Percentiles rank a stretch among this genome's conserved stretches.
Conservation (phyloP, 192 early-diverging fungal genomes). For the Podila epigama region DNA sequence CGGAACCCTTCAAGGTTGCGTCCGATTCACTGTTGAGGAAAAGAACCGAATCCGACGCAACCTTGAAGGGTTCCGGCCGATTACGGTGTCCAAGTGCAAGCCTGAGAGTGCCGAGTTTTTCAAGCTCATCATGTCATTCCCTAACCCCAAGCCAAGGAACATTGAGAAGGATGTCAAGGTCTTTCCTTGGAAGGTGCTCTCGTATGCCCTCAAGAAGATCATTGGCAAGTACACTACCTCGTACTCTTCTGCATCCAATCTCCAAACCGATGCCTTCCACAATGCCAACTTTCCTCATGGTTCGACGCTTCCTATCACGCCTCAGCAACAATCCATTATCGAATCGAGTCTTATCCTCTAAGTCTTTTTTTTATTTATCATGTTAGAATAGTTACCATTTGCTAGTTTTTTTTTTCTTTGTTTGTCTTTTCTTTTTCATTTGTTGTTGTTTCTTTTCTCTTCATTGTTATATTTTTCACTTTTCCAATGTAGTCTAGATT, state of each 20-base stretch:
- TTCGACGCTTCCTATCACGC: constrained; percentile 32
- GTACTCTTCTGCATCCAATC: constrained; percentile 53
- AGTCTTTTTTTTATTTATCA: background rate
- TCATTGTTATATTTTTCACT: background rate
- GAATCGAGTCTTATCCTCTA: constrained; percentile 32
- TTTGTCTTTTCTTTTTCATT: background rate
- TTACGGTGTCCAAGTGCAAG: constrained; percentile 80
- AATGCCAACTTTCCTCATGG: constrained; percentile 47
- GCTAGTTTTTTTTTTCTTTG: background rate
- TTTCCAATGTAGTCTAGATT: constrained; percentile 30
- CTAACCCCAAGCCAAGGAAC: constrained; percentile 83
- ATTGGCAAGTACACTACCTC: constrained; percentile 75
- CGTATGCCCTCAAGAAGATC: constrained; percentile 77
- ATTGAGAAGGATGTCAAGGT: constrained; percentile 86
- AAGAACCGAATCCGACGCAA: constrained; percentile 91
- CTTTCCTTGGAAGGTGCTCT: constrained; percentile 61
- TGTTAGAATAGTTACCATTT: background rate
- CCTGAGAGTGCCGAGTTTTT: constrained; percentile 79
- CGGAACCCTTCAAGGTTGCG: constrained; percentile 74
- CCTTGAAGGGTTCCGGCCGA: constrained; percentile 79
- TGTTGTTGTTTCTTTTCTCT: background rate
- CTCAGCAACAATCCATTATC: constrained; percentile 34
- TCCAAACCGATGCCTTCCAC: constrained; percentile 51
- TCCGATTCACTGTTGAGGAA: constrained; percentile 81
- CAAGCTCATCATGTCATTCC: constrained; percentile 83